Conservation (phyloP, 768 basidiomycete genomes). For the Cyclocybe aegerita region DNA sequence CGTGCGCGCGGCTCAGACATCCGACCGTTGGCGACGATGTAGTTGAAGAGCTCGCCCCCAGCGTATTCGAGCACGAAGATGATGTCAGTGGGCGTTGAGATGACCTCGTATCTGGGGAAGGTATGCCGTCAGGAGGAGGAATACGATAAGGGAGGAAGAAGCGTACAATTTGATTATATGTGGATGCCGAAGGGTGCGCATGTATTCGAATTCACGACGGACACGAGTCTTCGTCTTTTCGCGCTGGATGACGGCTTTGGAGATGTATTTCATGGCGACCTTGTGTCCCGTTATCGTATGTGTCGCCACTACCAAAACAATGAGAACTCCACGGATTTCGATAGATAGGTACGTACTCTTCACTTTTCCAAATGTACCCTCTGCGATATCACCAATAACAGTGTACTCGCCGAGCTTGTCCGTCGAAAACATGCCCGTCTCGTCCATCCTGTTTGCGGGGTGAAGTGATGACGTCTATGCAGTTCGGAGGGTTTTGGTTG, state of each 20-base stretch:
- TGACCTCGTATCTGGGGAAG: constrained; percentile 70
- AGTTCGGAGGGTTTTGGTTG: too few relatives aligned
- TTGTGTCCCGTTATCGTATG: constrained; percentile 94
- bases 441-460: too few relatives aligned
- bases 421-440: constrained; percentile 40
- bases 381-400: constrained; percentile 85
- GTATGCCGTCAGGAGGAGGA: constrained; percentile 10
- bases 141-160: not conserved
- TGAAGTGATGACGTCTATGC: too few relatives aligned
- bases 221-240: constrained; percentile 92
- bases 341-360: constrained; percentile 70
- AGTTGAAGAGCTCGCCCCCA: constrained; percentile 96
- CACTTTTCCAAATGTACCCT: constrained; percentile 98
- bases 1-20: constrained; percentile 88
- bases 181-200: constrained; percentile 89
- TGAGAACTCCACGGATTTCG: constrained; percentile 7
- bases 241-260: constrained; percentile 88
- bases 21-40: constrained; percentile 91
- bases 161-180: constrained; percentile 97
- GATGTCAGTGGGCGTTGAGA: constrained; percentile 92
- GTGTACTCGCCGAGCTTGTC: constrained; percentile 90
- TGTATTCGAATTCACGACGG: constrained; percentile 94
- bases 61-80: constrained; percentile 99
- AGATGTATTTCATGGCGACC: constrained; percentile 98
- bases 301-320: constrained; percentile 67